Percentiles rank a stretch among this genome's conserved stretches.
Conservation (phyloP, 345 rosid species). For the Salix koriyanagi region DNA sequence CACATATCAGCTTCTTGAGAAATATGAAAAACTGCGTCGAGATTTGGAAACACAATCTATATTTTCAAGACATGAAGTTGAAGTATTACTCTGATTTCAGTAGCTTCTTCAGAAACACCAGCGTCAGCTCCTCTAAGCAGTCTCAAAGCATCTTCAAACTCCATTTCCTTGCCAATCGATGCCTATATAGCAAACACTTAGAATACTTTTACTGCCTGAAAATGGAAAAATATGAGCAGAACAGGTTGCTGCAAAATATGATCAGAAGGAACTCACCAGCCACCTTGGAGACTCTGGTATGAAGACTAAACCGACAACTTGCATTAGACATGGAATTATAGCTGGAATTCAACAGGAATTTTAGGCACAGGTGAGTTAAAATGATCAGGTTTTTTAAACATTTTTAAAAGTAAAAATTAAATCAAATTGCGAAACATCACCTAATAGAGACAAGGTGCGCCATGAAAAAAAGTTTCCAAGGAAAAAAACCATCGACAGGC, state of each 20-base stretch:
- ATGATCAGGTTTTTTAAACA: neutral
- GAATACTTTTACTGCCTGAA: too few species aligned
- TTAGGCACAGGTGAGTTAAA: neutral
- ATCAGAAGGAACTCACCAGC: constrained; percentile 21
- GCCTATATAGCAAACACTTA: constrained; percentile 8
- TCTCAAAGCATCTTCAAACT: constrained; percentile 39
- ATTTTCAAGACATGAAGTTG: too few species aligned
- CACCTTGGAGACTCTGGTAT: constrained; percentile 41
- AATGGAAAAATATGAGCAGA: too few species aligned
- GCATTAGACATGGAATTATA: constrained; percentile 17
- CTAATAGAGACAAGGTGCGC: constrained; percentile 20
- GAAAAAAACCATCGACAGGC: constrained; percentile 7
- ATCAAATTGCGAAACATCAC: neutral
- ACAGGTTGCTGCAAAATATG: neutral
- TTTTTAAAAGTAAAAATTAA: neutral
- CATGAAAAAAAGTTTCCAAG: constrained; percentile 24
- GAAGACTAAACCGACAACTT: constrained; percentile 24
- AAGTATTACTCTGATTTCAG: constrained; percentile 34
- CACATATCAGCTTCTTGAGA: too few species aligned
- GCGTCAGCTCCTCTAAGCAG: constrained; percentile 42
- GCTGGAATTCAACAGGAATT: constrained; percentile 5
- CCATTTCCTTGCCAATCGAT: constrained; percentile 35
- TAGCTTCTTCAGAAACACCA: constrained; percentile 44
- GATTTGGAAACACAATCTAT: too few species aligned
- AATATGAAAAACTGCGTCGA: too few species aligned